Evolutionary conservation across 805 yeast genomes (phyloP), one percentile per base, ranked within the genome.

Genomic region (Limtongia smithiae): DNA sequence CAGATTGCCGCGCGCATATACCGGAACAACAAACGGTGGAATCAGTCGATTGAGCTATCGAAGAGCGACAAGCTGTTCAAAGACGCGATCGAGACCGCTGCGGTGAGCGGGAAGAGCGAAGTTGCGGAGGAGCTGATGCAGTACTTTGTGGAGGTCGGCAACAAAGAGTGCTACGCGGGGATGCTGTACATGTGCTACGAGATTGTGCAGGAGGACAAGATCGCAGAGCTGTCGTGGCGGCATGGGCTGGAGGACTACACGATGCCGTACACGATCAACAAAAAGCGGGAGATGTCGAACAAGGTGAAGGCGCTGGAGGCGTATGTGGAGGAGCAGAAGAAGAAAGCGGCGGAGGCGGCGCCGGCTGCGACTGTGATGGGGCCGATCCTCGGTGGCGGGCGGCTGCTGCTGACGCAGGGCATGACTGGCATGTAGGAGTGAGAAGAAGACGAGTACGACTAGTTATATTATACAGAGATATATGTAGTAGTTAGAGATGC

Each of bases 121-220:
- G 83, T 91, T 64, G 90, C 95, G 31, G 91, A 87, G 67, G 97
- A 93, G 52, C 73, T 87, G 57, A 73, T 93, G 67, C 78, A 83
- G 46, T 93, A 91, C 72, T 93, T 93, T 68, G 97, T 93, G 52
- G 97, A 91, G 62, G 87, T 95, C 34, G 97, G 96, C 60, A 93
- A 93, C 72, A 88, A 83, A 69, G 98, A 93, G 73, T 86, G 96
- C 62, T 85, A 88, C 65, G 84, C 89, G 62, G 97, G 96, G 4
- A 79, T 90, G 54, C 76, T 93, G 64, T 93, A 83, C 71, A 73
- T 87, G 4, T 86, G 94, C 63, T 93, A 93, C 68, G 85, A 83
- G 44, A 73, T 83, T 63, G 74, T 93, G 58, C 79, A 80, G 45
- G 81, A 80, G 58, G 98, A 93, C 64, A 82, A 82, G 62, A 96